phyloP scores from a whole-genome alignment of 2,329 filamentous ascomycete genomes.

The Xylaria sp. region DNA sequence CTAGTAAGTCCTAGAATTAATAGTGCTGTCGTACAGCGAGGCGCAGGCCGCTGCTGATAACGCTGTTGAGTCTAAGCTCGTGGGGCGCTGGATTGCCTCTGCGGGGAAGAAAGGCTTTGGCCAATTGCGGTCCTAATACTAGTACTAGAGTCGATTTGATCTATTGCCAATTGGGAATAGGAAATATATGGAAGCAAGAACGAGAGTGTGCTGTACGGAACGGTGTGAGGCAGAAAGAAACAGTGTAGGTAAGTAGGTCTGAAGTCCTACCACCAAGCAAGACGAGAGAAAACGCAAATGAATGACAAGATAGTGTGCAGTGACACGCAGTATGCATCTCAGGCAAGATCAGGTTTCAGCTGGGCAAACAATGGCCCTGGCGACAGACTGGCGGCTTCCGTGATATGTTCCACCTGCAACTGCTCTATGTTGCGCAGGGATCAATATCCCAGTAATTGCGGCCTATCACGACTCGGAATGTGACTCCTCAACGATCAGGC shows the following conservation, averaged over 20 bases:
- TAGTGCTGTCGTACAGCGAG: not conserved
- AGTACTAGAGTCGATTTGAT: not conserved
- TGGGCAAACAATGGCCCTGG: not conserved
- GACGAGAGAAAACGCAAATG: too few species aligned
- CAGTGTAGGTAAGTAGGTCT: not conserved
- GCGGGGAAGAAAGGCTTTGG: not conserved
- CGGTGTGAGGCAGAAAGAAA: too few species aligned
- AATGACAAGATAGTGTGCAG: not conserved
- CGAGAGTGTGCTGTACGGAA: too few species aligned
- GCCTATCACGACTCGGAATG: not conserved
- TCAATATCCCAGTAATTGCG: not conserved
- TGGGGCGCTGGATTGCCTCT: not conserved
- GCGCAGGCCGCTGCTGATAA: not conserved
- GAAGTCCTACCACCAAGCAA: not conserved
- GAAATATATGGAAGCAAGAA: not conserved
- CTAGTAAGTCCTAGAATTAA: not conserved
- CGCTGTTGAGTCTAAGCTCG: not conserved
- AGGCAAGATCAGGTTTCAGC: too few species aligned
- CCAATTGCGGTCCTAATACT: not conserved
- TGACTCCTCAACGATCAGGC: not conserved
- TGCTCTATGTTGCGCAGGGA: not conserved
- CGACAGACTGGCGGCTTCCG: not conserved
- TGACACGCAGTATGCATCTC: too few species aligned
- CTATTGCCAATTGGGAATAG: not conserved
- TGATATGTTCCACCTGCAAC: not conserved